A percentile compares a stretch with the other conserved stretches of the same genome.
Conservation (phyloP, 2,329 filamentous ascomycete species). For the Botrytis cinerea region DNA sequence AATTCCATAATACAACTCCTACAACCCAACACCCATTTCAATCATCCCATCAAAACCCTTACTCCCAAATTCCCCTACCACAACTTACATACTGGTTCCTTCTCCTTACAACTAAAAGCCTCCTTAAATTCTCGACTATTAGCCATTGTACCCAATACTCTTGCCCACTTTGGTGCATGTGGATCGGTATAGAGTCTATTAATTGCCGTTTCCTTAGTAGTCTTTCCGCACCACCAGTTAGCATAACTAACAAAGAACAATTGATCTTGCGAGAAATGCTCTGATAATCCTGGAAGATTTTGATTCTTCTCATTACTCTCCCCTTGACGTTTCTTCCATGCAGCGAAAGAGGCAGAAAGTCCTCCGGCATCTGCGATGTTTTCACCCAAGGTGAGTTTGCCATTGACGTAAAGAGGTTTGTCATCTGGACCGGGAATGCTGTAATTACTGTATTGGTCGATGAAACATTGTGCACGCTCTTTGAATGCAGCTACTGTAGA, state of each 20-base stretch:
- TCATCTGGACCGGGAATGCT: constrained; percentile 58
- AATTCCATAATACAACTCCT: not conserved
- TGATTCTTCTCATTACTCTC: constrained; percentile 49
- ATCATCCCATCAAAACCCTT: not conserved
- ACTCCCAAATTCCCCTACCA: constrained; percentile 51
- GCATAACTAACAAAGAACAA: constrained; percentile 68
- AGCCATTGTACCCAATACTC: constrained; percentile 63
- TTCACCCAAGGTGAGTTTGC: constrained; percentile 64
- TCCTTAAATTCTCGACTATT: constrained; percentile 69
- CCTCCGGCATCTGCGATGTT: constrained; percentile 74
- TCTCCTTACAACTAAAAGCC: constrained; percentile 64
- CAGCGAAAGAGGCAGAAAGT: constrained; percentile 60
- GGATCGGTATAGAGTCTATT: constrained; percentile 61
- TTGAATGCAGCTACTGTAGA: constrained; percentile 59
- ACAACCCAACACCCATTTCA: not conserved
- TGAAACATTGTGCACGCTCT: constrained; percentile 63
- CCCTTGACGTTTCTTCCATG: constrained; percentile 62
- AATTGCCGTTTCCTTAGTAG: constrained; percentile 57
- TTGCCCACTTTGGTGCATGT: constrained; percentile 64
- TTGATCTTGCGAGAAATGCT: constrained; percentile 65
- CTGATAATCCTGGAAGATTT: constrained; percentile 58
- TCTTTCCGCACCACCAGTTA: constrained; percentile 69
- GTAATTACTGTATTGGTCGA: constrained; percentile 66
- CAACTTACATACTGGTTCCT: constrained; percentile 68
- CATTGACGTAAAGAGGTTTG: constrained; percentile 62